Evolutionary conservation across 257 asterid genomes (phyloP), one percentile per base, ranked within the genome.

Genomic region (Nicotiana sylvestris): DNA sequence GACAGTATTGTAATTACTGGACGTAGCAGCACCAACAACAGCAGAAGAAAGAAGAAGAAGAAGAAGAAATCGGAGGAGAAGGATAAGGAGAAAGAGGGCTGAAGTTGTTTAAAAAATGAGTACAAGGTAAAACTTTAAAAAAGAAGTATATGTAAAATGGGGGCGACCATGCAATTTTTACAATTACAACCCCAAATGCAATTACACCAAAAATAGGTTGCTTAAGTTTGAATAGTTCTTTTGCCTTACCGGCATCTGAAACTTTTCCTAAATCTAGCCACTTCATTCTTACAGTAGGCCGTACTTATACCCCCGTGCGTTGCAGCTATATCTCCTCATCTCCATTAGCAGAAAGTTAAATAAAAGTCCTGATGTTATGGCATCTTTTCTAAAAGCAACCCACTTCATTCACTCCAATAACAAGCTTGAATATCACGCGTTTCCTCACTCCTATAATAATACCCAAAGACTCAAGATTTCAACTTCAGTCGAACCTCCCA

Each of bases 381-480:
- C 92, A 13, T 87, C 90, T 82, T 83, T 87, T 78, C 82, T 90
- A 6, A 87, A 85, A 82, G 55, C 90, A 6, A 77, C 87, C 51
- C 78, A 87, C 81, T 88, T 86, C 76, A 85, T 85, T 78, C 91
- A 82, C 15, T 88, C 87, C 12, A 91, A 84, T 55, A 83, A 2
- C 64, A 62, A 81, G 2, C 78, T 85, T 0, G 87, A 84, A 49
- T 18, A 37, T 81, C 85, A 66, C 66, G 86, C 85, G 21, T 84
- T 87, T 0, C 39, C 78, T 55, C 82, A 64, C 1, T 15, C 76
- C 35, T 56, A 49, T 6, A 39, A 39, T 39, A 39, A 39, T 33
- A 53, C 65, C 76, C 87, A 76, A 9, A 86, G 10, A 74, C 37
- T 84, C 82, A 35, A 51, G 15, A 86, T 76, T 66, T 86, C 87